Conservation (phyloP, 1,284 basidiomycete genomes). For the Microstroma glucosiphilum region DNA sequence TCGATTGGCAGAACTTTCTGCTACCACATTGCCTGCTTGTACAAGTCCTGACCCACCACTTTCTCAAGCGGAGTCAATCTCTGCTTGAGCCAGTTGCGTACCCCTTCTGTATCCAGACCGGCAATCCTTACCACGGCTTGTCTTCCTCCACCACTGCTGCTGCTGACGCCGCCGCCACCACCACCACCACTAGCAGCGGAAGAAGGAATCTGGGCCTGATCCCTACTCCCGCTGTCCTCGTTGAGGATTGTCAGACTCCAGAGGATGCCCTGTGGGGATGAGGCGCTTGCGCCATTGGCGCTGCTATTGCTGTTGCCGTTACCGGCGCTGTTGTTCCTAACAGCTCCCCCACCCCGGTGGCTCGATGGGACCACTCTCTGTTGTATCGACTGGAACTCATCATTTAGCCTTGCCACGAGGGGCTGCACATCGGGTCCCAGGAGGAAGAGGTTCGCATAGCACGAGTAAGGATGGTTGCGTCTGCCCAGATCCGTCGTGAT, state of each 20-base stretch:
- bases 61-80: background rate
- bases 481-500: conserved; percentile 54
- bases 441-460: conserved; percentile 75
- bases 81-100: conserved; percentile 1
- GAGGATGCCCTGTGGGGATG: conserved; percentile 58
- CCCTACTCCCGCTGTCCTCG: background rate
- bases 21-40: no score
- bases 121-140: background rate
- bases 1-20: no score
- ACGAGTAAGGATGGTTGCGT: conserved; percentile 67
- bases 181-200: no score
- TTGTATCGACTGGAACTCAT: conserved; percentile 58
- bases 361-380: conserved; percentile 54
- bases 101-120: background rate
- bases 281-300: background rate
- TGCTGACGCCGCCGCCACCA: no score
- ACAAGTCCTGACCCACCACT: no score
- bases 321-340: no score
- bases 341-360: no score
- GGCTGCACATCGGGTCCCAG: conserved; percentile 60
- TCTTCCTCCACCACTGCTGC: background rate
- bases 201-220: background rate
- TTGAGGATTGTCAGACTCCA: conserved; percentile 66
- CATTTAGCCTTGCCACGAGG: conserved; percentile 56
- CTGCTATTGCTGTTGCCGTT: no score